Evolutionary conservation across 2,329 filamentous ascomycete species (phyloP), one percentile per base, ranked within the genome.

Genomic region (Cladosporium austrohemisphaericum): DNA sequence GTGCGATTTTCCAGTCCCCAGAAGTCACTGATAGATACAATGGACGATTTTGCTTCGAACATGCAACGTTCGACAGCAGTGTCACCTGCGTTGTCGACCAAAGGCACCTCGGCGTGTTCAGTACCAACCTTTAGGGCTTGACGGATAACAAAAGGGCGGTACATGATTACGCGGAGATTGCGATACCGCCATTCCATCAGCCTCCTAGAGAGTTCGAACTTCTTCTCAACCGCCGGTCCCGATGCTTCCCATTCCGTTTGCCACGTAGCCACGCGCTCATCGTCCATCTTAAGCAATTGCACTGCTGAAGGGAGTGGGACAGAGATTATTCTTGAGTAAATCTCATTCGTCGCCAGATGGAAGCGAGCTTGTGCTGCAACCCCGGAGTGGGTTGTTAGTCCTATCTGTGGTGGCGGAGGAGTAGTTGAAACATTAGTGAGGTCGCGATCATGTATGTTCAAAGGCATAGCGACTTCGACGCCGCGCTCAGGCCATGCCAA

Each of bases 91-190:
- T 29, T 46, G 41, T 48, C 55, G 51, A 44, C 13, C 8, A 18
- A 14, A 5, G 14, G 26, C 5, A 13, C 29, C n/a, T 41, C 18
- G 52, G 43, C 4, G 49, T 36, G 33, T 6, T 54, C 16, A 49
- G 53, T 40, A 55, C 60, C 19, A 45, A 49, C 46, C 53, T 60
- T 19, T 67, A 59, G 14, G 61, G 67, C 44, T 62, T 64, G 51
- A 3, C 69, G 67, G 20, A 75, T 71, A 14, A 76, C 66, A 43
- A 73, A 74, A 0, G 73, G 70, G 5, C 73, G 61, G 51, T 74
- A 75, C 65, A 75, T 73, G 40, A 76, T 70, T 54, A 76, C 73
- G 16, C 71, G 65, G 38, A 76, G 62, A 45, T 76, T 76, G 6
- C 69, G 64, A 33, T 65, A 63, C 11, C 73, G 65, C 70, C 72